phyloP scores from a whole-genome alignment of 495 filamentous ascomycete species.

The Zalerion maritima region DNA sequence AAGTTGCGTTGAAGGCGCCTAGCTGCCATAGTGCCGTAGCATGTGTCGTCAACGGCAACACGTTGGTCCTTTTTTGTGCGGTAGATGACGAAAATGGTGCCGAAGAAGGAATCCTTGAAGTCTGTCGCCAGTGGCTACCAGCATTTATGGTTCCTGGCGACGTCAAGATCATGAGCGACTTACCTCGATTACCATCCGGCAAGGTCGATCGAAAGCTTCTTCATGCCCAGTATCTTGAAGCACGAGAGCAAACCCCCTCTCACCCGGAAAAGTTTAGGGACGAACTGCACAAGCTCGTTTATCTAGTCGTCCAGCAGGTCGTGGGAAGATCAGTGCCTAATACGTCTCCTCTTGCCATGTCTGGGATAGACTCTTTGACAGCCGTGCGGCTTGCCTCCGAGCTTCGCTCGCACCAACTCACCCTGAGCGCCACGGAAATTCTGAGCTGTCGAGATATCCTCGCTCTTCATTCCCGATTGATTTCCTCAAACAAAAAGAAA shows the following conservation, averaged over 20 bases:
- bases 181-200: slow-evolving; percentile 63
- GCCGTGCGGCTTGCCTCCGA: slow-evolving; percentile 52
- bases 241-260: slow-evolving; percentile 3
- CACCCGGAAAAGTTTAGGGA: slow-evolving; percentile 11
- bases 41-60: slow-evolving; percentile 41
- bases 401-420: slow-evolving; percentile 37
- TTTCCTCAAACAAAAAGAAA: not conserved
- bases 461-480: slow-evolving; percentile 1
- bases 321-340: slow-evolving; percentile 27
- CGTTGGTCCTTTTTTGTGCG: slow-evolving; percentile 55
- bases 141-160: slow-evolving; percentile 65
- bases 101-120: slow-evolving; percentile 29
- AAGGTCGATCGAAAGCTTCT: slow-evolving; percentile 58
- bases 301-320: slow-evolving; percentile 27
- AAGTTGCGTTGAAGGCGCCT: slow-evolving; percentile 40
- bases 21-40: slow-evolving; percentile 42
- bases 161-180: slow-evolving; percentile 39
- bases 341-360: slow-evolving; percentile 29
- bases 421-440: slow-evolving; percentile 38
- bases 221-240: slow-evolving; percentile 36
- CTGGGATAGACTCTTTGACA: slow-evolving; percentile 57
- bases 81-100: slow-evolving; percentile 17
- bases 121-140: slow-evolving; percentile 59
- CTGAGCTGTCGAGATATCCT: slow-evolving; percentile 35
- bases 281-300: slow-evolving; percentile 31